Evolutionary conservation across 768 basidiomycete genomes (phyloP), one percentile per base, ranked within the genome.

Genomic region (Lactifluus echinatus): DNA sequence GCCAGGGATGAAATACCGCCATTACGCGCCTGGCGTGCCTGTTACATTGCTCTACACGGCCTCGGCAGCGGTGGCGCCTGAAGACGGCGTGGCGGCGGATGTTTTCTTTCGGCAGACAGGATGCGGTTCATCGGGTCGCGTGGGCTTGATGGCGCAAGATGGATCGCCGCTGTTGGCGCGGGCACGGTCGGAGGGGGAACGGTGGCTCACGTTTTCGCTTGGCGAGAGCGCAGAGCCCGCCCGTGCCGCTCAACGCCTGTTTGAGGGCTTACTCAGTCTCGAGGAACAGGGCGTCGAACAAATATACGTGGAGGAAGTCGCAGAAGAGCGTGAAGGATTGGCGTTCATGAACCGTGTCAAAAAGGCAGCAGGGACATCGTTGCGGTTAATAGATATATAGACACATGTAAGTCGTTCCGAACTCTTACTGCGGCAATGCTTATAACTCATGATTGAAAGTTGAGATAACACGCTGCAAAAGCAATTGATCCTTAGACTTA

Each of bases 1-100:
- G 0, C 96, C 96, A 2, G 96, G 96, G 31, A 96, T 97, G 94
- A 99, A 99, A 72, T 99, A 99, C 70, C 82, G 87, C 50, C 96
- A 99, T 72, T 99, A 99, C 69, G 88, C 94, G 23, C 96, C 96
- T 2, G 74, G 85, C 1, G 84, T 93, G 4, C 92, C 93, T 2
- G 89, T 97, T 29, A 81, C 80, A 21, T 79, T 98, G 6, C 73
- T 93, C 37, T 76, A 79, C 60, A 81, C 82, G 3, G 6, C 15
- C n/a, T 2, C 6, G 51, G 5, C 2, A 40, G 43, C 80, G 7
- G 21, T 52, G 6, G 40, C 15, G 72, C 71, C 21, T 58, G 63
- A n/a, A 49, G 67, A 7, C 53, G 73, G n/a, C 3, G 65, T 69
- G 12, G 64, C 72, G 1, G 59, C 72, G 14, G 64, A 65, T 4